phyloP scores from a whole-genome alignment of 352 stramenopile species.

The Globisporangium radiosum region DNA sequence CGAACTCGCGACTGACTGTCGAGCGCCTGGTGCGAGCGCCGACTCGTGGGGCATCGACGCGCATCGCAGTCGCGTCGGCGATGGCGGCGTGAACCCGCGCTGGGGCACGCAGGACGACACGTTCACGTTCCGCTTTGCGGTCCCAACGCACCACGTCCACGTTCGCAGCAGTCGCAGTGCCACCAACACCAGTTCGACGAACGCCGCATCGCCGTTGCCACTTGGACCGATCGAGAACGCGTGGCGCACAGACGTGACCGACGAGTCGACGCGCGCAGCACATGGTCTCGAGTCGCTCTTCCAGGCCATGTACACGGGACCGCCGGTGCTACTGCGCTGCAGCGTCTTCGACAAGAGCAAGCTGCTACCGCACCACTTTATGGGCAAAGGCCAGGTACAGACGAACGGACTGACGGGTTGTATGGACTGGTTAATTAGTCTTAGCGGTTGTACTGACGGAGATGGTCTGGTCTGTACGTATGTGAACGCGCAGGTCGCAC shows the following conservation, averaged over 20 bases:
- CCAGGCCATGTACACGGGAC: constrained; percentile 53
- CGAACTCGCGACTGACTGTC: constrained; percentile 30
- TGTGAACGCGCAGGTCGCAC: constrained; percentile 26
- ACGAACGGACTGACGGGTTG: neutral
- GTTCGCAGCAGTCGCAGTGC: constrained; percentile 9
- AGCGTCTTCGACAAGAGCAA: constrained; percentile 79
- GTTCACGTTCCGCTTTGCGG: constrained; percentile 70
- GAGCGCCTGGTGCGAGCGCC: constrained; percentile 24
- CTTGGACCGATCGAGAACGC: constrained; percentile 17
- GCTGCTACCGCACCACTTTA: constrained; percentile 67
- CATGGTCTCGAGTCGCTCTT: constrained; percentile 52
- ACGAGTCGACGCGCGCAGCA: constrained; percentile 24
- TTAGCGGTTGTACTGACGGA: neutral
- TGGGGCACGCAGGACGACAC: constrained; percentile 47
- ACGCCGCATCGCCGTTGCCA: neutral
- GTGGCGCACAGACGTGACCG: constrained; percentile 33
- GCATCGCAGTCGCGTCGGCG: constrained; percentile 56
- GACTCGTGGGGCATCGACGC: constrained; percentile 72
- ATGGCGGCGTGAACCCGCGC: constrained; percentile 42
- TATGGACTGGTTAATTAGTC: no score
- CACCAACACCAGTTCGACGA: neutral
- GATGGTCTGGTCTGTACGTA: neutral
- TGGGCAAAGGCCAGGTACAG: constrained; percentile 54
- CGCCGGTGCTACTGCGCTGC: constrained; percentile 48
- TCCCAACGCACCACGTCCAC: constrained; percentile 63